Evolutionary conservation across 129 eudicot genomes (phyloP).

Genomic region (Mikania micrantha): DNA sequence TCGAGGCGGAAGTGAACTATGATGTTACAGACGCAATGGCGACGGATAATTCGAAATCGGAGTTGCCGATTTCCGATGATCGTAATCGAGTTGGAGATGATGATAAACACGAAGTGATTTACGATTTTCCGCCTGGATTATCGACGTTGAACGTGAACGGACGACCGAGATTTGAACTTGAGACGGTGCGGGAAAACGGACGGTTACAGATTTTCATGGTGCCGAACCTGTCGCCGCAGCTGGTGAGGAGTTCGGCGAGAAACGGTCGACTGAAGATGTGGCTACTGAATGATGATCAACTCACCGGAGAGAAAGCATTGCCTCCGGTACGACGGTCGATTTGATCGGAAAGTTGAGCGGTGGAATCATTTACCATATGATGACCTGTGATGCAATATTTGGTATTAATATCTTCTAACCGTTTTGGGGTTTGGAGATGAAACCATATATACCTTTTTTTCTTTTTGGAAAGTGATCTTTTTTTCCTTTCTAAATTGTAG

Average conservation of each 20-base stretch:
- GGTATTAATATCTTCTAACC: slow-evolving; percentile 4
- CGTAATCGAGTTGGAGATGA: background rate
- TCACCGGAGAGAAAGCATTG: background rate
- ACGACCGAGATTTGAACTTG: slow-evolving; percentile 21
- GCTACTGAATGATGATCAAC: slow-evolving; percentile 8
- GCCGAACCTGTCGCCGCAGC: slow-evolving; percentile 9
- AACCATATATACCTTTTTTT: background rate
- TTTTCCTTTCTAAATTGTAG: no score
- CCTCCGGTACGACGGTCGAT: slow-evolving; percentile 1
- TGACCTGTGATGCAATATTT: background rate
- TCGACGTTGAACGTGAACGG: slow-evolving; percentile 20
- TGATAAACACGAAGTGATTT: background rate
- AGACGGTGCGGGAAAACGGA: slow-evolving; percentile 18
- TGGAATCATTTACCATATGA: background rate
- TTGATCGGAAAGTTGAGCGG: slow-evolving; percentile 1
- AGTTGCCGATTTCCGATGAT: background rate
- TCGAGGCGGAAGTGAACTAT: background rate
- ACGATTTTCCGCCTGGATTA: slow-evolving; percentile 15
- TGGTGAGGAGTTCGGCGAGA: slow-evolving; percentile 17
- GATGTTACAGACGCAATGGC: background rate
- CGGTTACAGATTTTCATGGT: slow-evolving; percentile 27
- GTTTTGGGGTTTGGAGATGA: background rate
- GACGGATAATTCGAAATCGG: background rate
- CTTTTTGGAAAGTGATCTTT: background rate
- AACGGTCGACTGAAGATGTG: slow-evolving; percentile 23